These are phyloP conservation scores for Nelumbo lutea DNA, from an alignment of 164 flowering plant genomes.

Conservation along the genomic window DNA sequence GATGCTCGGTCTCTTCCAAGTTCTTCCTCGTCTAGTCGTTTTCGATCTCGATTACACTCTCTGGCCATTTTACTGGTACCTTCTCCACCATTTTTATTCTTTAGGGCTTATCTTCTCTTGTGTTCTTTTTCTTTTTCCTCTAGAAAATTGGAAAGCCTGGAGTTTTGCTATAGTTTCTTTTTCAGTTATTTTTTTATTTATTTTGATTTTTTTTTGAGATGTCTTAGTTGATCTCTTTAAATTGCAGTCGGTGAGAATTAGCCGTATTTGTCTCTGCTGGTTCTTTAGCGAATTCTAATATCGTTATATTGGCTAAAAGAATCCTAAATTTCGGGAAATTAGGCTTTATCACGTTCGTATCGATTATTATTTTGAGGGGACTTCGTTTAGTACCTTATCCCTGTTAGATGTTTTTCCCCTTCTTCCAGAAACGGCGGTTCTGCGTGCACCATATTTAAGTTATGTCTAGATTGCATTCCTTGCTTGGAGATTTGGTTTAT, in stretches of 20 bases:
- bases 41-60: conserved; percentile 99
- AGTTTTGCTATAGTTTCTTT: neutral
- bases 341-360: neutral
- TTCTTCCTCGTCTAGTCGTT: conserved; percentile 80
- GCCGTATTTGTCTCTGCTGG: neutral
- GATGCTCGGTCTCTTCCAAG: conserved; percentile 63
- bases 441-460: no score
- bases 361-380: no score
- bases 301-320: neutral
- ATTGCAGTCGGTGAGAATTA: neutral
- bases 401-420: no score
- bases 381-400: no score
- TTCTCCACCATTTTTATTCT: neutral
- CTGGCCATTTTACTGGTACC: conserved; percentile 97
- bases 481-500: no score
- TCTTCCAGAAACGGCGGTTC: no score
- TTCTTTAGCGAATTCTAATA: neutral
- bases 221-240: neutral
- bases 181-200: neutral
- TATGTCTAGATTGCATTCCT: no score
- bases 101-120: neutral
- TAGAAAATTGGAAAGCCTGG: neutral
- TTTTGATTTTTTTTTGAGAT: neutral
- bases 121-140: neutral
- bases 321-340: neutral